Percentiles rank a stretch among this genome's conserved stretches.
Evolutionary conservation across 371 early-diverging fungal genomes (phyloP).

Genomic region (Mortierella sp.): DNA sequence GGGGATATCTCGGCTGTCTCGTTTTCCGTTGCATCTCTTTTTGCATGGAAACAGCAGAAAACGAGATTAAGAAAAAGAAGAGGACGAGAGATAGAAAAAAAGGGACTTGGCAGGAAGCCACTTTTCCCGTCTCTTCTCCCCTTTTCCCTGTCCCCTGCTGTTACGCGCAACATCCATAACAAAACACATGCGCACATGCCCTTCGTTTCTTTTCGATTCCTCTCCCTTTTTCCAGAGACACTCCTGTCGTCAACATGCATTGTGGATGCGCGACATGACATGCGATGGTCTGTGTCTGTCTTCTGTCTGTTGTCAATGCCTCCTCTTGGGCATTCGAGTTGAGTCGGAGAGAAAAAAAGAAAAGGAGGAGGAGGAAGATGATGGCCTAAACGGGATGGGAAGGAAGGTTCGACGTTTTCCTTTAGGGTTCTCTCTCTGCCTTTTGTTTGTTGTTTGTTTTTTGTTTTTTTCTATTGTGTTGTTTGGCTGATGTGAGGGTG

Average conservation of each 20-base stretch:
- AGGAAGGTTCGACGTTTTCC: neutral
- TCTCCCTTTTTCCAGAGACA: neutral
- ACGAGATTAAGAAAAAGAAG: no score
- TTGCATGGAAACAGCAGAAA: neutral
- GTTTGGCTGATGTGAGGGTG: neutral
- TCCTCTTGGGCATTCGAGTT: neutral
- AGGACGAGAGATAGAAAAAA: no score
- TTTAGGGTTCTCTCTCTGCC: neutral
- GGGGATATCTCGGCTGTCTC: neutral
- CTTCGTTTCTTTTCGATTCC: neutral
- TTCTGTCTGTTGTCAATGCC: neutral
- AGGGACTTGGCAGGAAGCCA: neutral
- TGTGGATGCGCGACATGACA: neutral
- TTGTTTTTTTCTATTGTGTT: neutral
- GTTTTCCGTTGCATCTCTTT: neutral
- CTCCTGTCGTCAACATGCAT: neutral
- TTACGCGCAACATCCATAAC: neutral
- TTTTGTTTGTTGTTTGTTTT: neutral
- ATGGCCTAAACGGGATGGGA: neutral
- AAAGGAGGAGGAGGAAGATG: no score
- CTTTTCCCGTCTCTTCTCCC: neutral
- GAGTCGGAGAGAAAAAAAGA: neutral
- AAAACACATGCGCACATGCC: neutral
- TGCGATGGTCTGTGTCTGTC: neutral
- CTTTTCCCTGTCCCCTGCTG: neutral